A percentile compares a stretch with the other conserved stretches of the same genome.
phyloP scores from a whole-genome alignment of 768 basidiomycete genomes.

The Royoungia palumana region DNA sequence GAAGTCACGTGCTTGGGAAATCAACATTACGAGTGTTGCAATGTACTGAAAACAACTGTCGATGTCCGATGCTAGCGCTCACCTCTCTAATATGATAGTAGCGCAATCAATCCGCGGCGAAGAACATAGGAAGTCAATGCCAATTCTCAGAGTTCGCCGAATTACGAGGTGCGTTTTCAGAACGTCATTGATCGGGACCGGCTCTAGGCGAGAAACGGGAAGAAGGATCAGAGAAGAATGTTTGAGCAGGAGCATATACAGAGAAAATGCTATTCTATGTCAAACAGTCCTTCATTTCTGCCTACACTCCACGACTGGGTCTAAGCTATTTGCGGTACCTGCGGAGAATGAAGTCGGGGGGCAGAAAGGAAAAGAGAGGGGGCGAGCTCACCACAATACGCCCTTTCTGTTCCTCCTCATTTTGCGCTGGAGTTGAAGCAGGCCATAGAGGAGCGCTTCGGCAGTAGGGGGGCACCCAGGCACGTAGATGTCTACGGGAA shows the following conservation, averaged over 20 bases:
- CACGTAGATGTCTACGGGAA: conserved; percentile 98
- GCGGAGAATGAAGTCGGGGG: background rate
- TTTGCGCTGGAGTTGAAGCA: conserved; percentile 96
- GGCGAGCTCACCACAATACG: conserved; percentile 68
- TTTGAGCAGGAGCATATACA: conserved; percentile 19
- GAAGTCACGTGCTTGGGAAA: conserved; percentile 23
- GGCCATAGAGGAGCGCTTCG: conserved; percentile 95
- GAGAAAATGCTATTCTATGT: conserved; percentile 23
- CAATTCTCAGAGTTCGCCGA: background rate
- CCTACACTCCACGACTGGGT: background rate
- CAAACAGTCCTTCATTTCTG: conserved; percentile 7
- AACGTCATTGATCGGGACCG: background rate
- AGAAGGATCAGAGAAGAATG: background rate
- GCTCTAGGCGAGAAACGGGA: conserved; percentile 5
- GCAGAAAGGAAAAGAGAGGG: too few relatives aligned
- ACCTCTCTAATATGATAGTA: too few relatives aligned
- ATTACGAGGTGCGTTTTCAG: background rate
- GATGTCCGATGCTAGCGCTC: too few relatives aligned
- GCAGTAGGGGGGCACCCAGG: conserved; percentile 94
- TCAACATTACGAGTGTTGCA: conserved; percentile 3
- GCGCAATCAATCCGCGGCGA: too few relatives aligned
- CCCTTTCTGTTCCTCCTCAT: conserved; percentile 87
- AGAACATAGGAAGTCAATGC: too few relatives aligned
- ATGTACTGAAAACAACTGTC: too few relatives aligned
- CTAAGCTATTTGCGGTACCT: conserved; percentile 29